Evolutionary conservation across 2,329 filamentous ascomycete species (phyloP).

Genomic region (Claviceps sp.): DNA sequence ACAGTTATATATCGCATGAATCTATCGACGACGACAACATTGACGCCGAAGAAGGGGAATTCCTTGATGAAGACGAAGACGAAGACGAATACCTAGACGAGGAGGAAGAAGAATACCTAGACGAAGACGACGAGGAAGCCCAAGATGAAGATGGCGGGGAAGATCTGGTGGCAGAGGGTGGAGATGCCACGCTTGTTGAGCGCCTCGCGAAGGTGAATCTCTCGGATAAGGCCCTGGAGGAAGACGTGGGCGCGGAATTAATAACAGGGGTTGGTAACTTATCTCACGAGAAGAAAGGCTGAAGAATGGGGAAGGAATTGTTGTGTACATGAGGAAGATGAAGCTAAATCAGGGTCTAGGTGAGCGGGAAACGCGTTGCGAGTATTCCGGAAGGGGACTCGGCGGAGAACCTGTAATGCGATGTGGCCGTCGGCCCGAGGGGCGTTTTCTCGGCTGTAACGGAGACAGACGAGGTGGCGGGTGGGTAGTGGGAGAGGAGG

Average conservation of each 20-base stretch:
- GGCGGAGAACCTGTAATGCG: too few relatives aligned
- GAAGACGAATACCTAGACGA: neutral
- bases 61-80: constrained; percentile 18
- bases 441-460: too few relatives aligned
- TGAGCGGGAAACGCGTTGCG: constrained; percentile 1
- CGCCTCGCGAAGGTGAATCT: constrained; percentile 7
- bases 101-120: neutral
- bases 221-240: constrained; percentile 14
- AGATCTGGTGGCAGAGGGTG: constrained; percentile 10
- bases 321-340: constrained; percentile 13
- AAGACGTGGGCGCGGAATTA: constrained; percentile 40
- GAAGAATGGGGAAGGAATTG: constrained; percentile 12
- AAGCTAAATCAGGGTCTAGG: constrained; percentile 16
- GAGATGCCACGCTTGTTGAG: constrained; percentile 7
- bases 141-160: neutral
- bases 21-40: constrained; percentile 24
- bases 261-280: constrained; percentile 47
- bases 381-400: too few relatives aligned
- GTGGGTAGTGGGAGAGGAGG: too few relatives aligned
- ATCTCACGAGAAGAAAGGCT: constrained; percentile 12
- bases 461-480: too few relatives aligned
- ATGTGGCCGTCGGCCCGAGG: too few relatives aligned
- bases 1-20: constrained; percentile 43
- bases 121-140: constrained; percentile 5
- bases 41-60: constrained; percentile 24